phyloP scores from a whole-genome alignment of 495 filamentous ascomycete species.

The Lentithecium fluviatile region DNA sequence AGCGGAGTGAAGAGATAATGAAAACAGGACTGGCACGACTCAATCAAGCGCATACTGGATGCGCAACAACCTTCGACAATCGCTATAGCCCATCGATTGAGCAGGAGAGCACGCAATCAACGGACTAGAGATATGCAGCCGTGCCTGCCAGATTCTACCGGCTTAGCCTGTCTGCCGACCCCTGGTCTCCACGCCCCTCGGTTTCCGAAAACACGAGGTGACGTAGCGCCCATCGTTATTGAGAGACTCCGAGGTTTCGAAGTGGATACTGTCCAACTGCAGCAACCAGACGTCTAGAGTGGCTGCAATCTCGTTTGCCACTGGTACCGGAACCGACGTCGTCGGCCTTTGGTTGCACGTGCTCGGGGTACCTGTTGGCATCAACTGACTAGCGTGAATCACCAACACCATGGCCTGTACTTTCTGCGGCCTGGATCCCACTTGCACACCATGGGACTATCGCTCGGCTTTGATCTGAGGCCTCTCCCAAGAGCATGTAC shows the following conservation, averaged over 20 bases:
- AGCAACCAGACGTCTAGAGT: constrained; percentile 1
- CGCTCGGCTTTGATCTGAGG: no score
- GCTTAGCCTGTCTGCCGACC: not conserved
- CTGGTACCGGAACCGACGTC: not conserved
- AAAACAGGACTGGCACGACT: no score
- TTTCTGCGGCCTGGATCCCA: not conserved
- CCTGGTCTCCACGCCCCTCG: not conserved
- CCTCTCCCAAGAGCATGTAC: constrained; percentile 9
- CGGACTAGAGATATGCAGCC: not conserved
- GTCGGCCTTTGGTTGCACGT: not conserved
- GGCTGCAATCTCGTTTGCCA: not conserved
- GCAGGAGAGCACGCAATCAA: not conserved
- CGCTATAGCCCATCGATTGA: not conserved
- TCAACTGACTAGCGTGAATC: not conserved
- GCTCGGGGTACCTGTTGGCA: not conserved
- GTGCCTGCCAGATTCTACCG: not conserved
- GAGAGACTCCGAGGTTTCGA: not conserved
- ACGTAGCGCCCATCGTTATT: not conserved
- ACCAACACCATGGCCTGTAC: constrained; percentile 25
- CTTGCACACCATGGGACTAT: not conserved
- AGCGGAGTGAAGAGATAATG: no score
- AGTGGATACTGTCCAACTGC: constrained; percentile 1
- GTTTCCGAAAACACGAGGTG: constrained; percentile 2
- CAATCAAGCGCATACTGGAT: no score
- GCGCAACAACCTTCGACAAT: no score